These are phyloP conservation scores for Phanerodontia chrysosporium DNA, from an alignment of 768 basidiomycete species.

Conservation along the genomic window DNA sequence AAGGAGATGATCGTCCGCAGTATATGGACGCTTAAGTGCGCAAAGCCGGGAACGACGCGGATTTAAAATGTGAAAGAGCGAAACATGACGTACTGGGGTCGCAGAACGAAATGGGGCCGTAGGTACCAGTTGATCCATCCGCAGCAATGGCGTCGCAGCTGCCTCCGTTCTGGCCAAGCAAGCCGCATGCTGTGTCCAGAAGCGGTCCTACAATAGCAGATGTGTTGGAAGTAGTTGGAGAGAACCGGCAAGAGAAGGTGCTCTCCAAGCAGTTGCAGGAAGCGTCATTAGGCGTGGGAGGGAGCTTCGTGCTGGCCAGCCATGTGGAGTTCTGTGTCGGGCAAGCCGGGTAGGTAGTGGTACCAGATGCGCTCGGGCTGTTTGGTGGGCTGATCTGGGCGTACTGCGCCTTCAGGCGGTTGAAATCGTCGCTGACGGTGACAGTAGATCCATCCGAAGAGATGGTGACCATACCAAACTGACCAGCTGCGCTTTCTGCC, in stretches of 20 bases:
- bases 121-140: slow-evolving; percentile 69
- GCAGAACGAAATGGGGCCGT: slow-evolving; percentile 74
- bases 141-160: slow-evolving; percentile 68
- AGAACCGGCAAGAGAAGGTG: slow-evolving; percentile 71
- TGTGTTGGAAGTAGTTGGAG: slow-evolving; percentile 56
- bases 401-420: slow-evolving; percentile 61
- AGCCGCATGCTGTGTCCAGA: slow-evolving; percentile 61
- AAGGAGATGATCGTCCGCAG: not conserved
- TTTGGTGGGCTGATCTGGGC: slow-evolving; percentile 51
- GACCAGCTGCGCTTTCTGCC: slow-evolving; percentile 61
- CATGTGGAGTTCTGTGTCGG: slow-evolving; percentile 56
- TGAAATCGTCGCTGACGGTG: slow-evolving; percentile 64
- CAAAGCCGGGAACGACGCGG: not conserved
- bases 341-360: slow-evolving; percentile 52
- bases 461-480: slow-evolving; percentile 85
- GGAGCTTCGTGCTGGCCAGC: slow-evolving; percentile 64
- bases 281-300: slow-evolving; percentile 76
- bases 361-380: slow-evolving; percentile 56
- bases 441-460: slow-evolving; percentile 63
- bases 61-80: not conserved
- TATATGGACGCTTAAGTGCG: not conserved
- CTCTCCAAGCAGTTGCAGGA: slow-evolving; percentile 76
- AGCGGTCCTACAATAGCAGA: slow-evolving; percentile 56
- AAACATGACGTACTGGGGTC: slow-evolving; percentile 56
- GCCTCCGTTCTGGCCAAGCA: slow-evolving; percentile 57